Evolutionary conservation across 495 filamentous ascomycete genomes (phyloP).

Genomic region (Aspergillus ostianus): DNA sequence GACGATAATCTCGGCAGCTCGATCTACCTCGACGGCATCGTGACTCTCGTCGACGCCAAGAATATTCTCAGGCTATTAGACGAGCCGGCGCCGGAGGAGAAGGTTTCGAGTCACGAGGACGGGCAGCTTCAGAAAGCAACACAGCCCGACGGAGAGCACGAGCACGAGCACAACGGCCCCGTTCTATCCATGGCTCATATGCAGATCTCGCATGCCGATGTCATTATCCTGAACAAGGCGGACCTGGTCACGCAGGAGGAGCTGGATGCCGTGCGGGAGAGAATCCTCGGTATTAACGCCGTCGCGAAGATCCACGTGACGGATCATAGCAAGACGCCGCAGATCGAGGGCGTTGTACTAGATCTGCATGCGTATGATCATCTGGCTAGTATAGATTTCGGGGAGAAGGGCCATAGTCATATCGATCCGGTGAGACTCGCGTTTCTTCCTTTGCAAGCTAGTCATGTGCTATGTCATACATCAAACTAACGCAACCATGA

Average conservation of each 20-base stretch:
- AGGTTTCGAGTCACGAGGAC: slow-evolving; percentile 37
- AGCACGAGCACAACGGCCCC: slow-evolving; percentile 53
- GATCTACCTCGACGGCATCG: slow-evolving; percentile 95
- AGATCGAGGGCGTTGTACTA: slow-evolving; percentile 79
- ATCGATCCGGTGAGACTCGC: slow-evolving; percentile 72
- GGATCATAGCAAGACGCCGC: slow-evolving; percentile 70
- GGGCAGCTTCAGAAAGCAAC: slow-evolving; percentile 15
- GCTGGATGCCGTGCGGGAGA: slow-evolving; percentile 59
- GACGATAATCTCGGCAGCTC: slow-evolving; percentile 91
- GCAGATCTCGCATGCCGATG: slow-evolving; percentile 96
- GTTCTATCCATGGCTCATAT: slow-evolving; percentile 87
- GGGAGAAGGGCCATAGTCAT: slow-evolving; percentile 69
- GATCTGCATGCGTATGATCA: slow-evolving; percentile 93
- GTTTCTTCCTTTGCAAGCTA: not conserved
- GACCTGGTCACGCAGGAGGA: slow-evolving; percentile 76
- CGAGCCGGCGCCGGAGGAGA: slow-evolving; percentile 62
- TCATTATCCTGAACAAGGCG: slow-evolving; percentile 91
- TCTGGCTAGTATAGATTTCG: slow-evolving; percentile 64
- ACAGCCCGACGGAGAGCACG: slow-evolving; percentile 28
- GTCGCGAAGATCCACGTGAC: slow-evolving; percentile 84
- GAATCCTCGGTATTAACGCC: slow-evolving; percentile 82
- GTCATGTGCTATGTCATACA: not conserved
- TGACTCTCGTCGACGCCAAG: slow-evolving; percentile 93
- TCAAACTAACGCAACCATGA: not conserved
- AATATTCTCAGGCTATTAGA: slow-evolving; percentile 82